A percentile compares a stretch with the other conserved stretches of the same genome.
These are phyloP conservation scores for Umbellularia californica DNA, from an alignment of 164 flowering plant genomes.

Conservation along the genomic window DNA sequence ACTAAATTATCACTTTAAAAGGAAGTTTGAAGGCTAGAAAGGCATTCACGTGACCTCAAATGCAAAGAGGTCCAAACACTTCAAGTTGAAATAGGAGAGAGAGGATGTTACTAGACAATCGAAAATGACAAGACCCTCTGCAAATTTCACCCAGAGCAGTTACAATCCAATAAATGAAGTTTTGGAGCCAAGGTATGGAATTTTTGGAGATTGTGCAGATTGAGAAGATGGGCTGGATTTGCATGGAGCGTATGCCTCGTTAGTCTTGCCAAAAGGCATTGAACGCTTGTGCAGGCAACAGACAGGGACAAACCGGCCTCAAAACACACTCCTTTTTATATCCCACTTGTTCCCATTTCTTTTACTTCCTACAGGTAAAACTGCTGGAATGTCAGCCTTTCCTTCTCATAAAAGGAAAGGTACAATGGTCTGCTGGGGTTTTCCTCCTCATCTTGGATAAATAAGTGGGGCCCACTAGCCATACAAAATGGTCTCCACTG, in stretches of 20 bases:
- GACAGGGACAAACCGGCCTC: conserved; percentile 13
- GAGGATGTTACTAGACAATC: conserved; percentile 42
- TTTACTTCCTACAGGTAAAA: neutral
- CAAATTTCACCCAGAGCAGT: conserved; percentile 15
- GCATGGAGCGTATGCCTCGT: conserved; percentile 30
- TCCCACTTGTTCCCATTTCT: neutral
- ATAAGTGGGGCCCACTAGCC: no score
- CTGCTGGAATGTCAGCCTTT: conserved; percentile 3
- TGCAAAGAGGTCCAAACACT: conserved; percentile 1
- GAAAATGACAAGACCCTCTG: conserved; percentile 45
- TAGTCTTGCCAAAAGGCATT: conserved; percentile 39
- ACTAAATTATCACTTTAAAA: conserved; percentile 1
- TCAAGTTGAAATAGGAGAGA: conserved; percentile 27
- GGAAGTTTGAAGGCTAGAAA: conserved; percentile 8
- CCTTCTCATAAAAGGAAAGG: neutral
- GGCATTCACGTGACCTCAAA: conserved; percentile 49
- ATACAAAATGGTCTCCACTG: no score
- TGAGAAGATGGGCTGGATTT: conserved; percentile 22
- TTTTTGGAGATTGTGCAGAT: conserved; percentile 17
- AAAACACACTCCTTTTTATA: conserved; percentile 1
- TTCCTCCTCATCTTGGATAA: no score
- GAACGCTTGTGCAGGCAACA: conserved; percentile 29
- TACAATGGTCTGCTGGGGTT: no score
- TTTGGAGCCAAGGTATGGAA: conserved; percentile 17
- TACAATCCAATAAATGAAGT: conserved; percentile 2